Evolutionary conservation across 441 rosid genomes (phyloP), one percentile per base, ranked within the genome.

Genomic region (Daphne laureola): DNA sequence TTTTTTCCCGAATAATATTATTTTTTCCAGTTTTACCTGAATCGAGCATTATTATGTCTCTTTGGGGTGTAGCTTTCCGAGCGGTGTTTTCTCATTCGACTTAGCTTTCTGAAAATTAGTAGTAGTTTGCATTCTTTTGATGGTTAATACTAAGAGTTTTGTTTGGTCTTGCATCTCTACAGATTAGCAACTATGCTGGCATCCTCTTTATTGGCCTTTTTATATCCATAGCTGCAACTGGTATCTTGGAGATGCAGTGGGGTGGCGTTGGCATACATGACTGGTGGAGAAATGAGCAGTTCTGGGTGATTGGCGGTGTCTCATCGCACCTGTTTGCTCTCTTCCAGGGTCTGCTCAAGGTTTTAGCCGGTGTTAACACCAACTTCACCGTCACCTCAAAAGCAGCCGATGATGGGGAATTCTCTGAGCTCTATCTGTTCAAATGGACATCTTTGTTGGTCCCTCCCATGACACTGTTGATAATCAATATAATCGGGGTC

Each of bases 261-360:
- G 93, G 99, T 12, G 87, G 87, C 14, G 99, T 93, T 11, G 96
- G 95, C 7, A 84, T 90, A 49, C 83, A 93, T 23, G 95, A 87
- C 68, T 87, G 96, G 97, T 93, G 99, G 99, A 87, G 99, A 70
- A 93, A 93, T 5, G 96, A 93, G 77, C 99, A 93, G 76, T 93
- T 93, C 58, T 93, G 99, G 99, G 99, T 93, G 55, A 93, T 93
- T 4, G 97, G 99, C 25, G 99, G 97, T 0, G 89, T 68, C n/a
- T 93, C 99, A n/a, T 68, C 96, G 0, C 99, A 93, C 64, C 73
- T 93, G 6, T 90, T 90, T 66, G 99, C 99, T 12, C 87, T 93
- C 45, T 73, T 93, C 74, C 99, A 93, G 68, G 99, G 97, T 67
- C 75, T 93, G 25, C 91, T 93, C 27, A 93, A 93, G 82, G 99